These are phyloP conservation scores for Crithidia bombi DNA, from an alignment of 208 protist genomes.

Conservation along the genomic window DNA sequence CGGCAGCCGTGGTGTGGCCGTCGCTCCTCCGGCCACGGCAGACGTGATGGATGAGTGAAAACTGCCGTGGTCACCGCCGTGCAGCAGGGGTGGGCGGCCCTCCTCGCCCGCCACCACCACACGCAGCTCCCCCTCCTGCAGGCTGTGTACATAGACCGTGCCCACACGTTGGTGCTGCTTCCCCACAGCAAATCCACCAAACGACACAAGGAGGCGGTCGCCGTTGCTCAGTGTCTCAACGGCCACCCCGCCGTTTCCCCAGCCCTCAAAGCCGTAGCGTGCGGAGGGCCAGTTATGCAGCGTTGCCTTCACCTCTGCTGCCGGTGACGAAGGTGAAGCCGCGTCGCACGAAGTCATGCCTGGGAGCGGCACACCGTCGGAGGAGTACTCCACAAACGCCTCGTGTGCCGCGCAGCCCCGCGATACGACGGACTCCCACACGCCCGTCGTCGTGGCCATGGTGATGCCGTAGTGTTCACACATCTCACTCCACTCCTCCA, in stretches of 20 bases:
- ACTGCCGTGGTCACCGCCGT: not conserved
- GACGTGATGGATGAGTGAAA: constrained; percentile 2
- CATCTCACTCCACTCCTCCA: constrained; percentile 92
- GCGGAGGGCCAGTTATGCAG: constrained; percentile 69
- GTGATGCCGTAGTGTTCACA: constrained; percentile 93
- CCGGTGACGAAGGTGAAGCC: not conserved
- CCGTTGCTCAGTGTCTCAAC: constrained; percentile 41
- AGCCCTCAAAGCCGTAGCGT: constrained; percentile 82
- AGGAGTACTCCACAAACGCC: constrained; percentile 31
- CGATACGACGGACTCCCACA: constrained; percentile 18
- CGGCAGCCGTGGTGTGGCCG: constrained; percentile 14
- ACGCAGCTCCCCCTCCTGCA: constrained; percentile 70
- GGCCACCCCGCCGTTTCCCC: constrained; percentile 74
- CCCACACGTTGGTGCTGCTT: constrained; percentile 68
- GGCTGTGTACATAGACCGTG: constrained; percentile 66
- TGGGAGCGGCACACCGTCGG: constrained; percentile 5
- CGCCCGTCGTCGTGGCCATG: constrained; percentile 45
- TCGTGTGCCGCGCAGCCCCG: constrained; percentile 20
- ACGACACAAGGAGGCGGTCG: constrained; percentile 60
- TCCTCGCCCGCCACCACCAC: constrained; percentile 27
- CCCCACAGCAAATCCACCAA: constrained; percentile 78
- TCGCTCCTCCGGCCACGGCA: not conserved
- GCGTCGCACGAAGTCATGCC: not conserved
- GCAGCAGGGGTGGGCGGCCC: not conserved
- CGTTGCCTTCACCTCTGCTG: not conserved